Conservation (phyloP, 1,284 basidiomycete genomes). For the Rhodotorula sp. region DNA sequence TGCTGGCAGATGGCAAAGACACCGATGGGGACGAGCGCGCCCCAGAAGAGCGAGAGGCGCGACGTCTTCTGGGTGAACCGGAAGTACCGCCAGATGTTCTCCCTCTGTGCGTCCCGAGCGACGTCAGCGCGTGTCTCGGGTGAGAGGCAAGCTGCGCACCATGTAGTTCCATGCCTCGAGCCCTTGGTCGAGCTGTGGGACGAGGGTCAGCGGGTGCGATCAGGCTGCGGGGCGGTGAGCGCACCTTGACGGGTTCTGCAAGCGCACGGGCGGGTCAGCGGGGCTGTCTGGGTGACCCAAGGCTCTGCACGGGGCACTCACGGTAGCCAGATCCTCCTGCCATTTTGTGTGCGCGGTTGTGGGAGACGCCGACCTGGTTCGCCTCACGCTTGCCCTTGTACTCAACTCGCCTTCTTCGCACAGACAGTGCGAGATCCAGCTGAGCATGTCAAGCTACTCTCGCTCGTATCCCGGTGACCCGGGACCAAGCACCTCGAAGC, state of each 20-base stretch:
- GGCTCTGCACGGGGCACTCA: not conserved
- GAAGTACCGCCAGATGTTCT: constrained; percentile 43
- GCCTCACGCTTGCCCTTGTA: not conserved
- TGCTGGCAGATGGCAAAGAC: constrained; percentile 31
- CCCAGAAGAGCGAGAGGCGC: constrained; percentile 39
- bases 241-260: constrained; percentile 38
- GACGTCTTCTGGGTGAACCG: constrained; percentile 45
- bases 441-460: not conserved
- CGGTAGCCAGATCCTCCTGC: constrained; percentile 40
- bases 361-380: not conserved
- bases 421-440: too few relatives aligned
- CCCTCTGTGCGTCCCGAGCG: constrained; percentile 12
- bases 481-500: not conserved
- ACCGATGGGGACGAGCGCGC: constrained; percentile 39
- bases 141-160: constrained; percentile 5
- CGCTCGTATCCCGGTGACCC: not conserved
- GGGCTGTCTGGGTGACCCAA: too few relatives aligned
- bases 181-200: constrained; percentile 22
- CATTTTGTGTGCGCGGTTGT: constrained; percentile 15
- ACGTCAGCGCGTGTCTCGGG: not conserved
- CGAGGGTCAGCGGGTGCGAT: not conserved
- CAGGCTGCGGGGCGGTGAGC: not conserved
- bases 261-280: not conserved
- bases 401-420: not conserved
- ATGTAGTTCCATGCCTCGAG: constrained; percentile 41